These are phyloP conservation scores for Bruguiera hainesii DNA, from an alignment of 441 rosid genomes.

Conservation along the genomic window DNA sequence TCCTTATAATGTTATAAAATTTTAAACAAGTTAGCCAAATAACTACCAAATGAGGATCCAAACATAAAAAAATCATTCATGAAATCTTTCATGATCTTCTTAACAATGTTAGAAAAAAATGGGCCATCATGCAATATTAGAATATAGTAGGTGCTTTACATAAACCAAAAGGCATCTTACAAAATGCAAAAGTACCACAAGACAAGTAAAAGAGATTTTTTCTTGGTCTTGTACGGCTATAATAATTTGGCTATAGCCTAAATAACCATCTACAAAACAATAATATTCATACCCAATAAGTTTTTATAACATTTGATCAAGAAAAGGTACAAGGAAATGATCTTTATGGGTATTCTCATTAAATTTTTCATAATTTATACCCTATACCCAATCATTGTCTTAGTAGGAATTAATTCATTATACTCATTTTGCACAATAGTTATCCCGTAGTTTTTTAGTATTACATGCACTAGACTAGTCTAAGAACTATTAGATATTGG, in stretches of 20 bases:
- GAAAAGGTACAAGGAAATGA: neutral
- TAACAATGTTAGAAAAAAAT: neutral
- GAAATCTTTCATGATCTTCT: neutral
- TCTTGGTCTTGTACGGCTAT: too few species aligned
- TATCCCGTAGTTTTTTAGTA: neutral
- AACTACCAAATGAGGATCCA: neutral
- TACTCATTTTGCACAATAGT: neutral
- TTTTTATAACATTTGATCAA: neutral
- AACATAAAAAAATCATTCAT: neutral
- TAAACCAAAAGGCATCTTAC: too few species aligned
- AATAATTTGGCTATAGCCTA: neutral
- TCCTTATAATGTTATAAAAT: neutral
- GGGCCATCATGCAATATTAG: neutral
- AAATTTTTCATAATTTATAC: neutral
- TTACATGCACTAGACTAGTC: neutral
- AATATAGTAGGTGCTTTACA: too few species aligned
- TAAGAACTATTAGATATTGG: neutral
- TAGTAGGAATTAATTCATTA: neutral
- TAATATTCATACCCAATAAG: neutral
- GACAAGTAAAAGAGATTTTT: too few species aligned
- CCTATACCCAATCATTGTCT: neutral
- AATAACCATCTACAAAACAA: neutral
- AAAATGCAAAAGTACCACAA: too few species aligned
- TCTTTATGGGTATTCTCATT: neutral
- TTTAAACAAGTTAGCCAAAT: neutral